A percentile compares a stretch with the other conserved stretches of the same genome.
These are phyloP conservation scores for Cytidiella melzeri DNA, from an alignment of 768 basidiomycete species.

Conservation along the genomic window DNA sequence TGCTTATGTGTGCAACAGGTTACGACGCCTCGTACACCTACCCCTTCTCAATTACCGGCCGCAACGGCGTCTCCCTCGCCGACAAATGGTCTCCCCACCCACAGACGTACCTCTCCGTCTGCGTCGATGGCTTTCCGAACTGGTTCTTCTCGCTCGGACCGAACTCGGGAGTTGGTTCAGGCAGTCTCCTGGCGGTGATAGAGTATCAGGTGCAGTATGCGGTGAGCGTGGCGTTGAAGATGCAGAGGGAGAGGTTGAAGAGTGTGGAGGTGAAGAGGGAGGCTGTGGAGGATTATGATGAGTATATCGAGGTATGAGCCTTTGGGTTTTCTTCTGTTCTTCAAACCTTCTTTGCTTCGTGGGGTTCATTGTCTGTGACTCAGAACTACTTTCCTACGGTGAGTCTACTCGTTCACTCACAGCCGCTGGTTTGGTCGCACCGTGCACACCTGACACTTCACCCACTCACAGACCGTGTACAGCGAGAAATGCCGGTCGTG, in stretches of 20 bases:
- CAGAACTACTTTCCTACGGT: constrained; percentile 45
- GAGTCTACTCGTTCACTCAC: constrained; percentile 8
- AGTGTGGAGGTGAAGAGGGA: constrained; percentile 53
- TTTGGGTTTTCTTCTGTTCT: no score
- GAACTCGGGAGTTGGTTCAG: constrained; percentile 48
- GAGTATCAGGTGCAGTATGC: constrained; percentile 56
- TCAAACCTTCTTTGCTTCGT: no score
- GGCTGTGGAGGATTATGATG: constrained; percentile 58
- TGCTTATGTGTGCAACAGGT: constrained; percentile 63
- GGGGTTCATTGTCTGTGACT: no score
- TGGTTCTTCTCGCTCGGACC: constrained; percentile 56
- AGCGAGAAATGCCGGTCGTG: constrained; percentile 53
- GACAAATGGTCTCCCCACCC: constrained; percentile 53
- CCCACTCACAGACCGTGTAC: constrained; percentile 43
- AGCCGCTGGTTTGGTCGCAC: background rate
- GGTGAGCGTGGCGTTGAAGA: constrained; percentile 46
- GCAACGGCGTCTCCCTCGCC: constrained; percentile 43
- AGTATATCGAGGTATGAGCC: constrained; percentile 47
- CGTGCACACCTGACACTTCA: background rate
- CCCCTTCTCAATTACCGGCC: constrained; percentile 48
- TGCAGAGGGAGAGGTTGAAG: constrained; percentile 57
- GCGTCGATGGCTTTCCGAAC: constrained; percentile 64
- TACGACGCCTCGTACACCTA: constrained; percentile 46
- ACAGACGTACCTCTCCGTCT: constrained; percentile 50
- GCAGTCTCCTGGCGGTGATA: constrained; percentile 46